Conservation (phyloP, 1,284 basidiomycete species). For the Trichosporon coremiiforme region DNA sequence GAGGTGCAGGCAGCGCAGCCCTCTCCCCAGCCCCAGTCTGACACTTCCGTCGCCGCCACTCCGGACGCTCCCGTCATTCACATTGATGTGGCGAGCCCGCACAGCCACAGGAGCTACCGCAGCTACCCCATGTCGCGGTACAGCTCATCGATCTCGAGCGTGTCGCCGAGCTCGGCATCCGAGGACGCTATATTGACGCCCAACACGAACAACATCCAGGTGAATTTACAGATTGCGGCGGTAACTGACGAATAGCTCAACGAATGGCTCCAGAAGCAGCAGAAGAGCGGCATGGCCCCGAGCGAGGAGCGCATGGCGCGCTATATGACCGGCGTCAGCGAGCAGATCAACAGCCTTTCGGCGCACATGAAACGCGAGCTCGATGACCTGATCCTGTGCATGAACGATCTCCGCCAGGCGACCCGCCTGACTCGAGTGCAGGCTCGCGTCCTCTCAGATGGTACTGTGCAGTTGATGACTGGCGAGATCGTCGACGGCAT, state of each 20-base stretch:
- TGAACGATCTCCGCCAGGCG: slow-evolving; percentile 46
- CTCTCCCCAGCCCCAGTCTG: background rate
- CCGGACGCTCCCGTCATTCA: slow-evolving; percentile 6
- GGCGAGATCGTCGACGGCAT: slow-evolving; percentile 53
- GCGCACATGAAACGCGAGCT: slow-evolving; percentile 44
- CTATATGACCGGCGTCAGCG: slow-evolving; percentile 53
- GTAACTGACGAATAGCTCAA: slow-evolving; percentile 40
- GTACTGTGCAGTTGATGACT: slow-evolving; percentile 48
- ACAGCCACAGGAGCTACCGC: background rate
- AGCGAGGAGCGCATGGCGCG: slow-evolving; percentile 41
- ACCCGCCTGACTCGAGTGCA: slow-evolving; percentile 47
- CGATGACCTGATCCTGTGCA: slow-evolving; percentile 45
- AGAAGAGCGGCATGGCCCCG: slow-evolving; percentile 5
- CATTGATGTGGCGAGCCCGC: background rate
- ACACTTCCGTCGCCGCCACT: background rate
- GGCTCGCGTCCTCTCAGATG: slow-evolving; percentile 49
- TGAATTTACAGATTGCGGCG: background rate
- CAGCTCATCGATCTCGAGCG: background rate
- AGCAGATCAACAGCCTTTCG: slow-evolving; percentile 48
- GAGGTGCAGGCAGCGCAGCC: background rate
- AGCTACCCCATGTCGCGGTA: slow-evolving; percentile 14
- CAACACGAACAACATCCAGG: background rate
- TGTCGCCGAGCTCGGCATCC: background rate
- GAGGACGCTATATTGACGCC: background rate
- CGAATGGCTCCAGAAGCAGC: slow-evolving; percentile 35